Evolutionary conservation across 2,329 filamentous ascomycete genomes (phyloP), one percentile per base, ranked within the genome.

Genomic region (Ceratocystis papillata): DNA sequence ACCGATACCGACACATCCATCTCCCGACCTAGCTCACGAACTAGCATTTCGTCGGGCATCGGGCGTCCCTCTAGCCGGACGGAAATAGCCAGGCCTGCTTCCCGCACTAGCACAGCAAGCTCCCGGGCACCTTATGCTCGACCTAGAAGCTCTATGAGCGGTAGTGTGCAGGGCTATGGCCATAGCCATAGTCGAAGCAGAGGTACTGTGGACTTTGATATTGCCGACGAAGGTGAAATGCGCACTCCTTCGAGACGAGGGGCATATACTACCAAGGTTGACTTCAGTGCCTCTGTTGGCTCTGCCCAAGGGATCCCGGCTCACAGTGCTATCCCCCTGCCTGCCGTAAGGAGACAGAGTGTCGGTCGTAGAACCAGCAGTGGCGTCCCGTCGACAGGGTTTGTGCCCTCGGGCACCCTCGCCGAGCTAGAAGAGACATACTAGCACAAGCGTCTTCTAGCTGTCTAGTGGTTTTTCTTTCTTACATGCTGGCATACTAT

Each of bases 21-120:
- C 69, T 87, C 84, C 70, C 85, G 89, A 44, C 88, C 89, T 17
- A 88, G 84, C 76, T 92, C 88, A 72, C 85, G 88, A 69, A 84
- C 87, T 71, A 88, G 86, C 73, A 76, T 79, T 66, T 79, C 81
- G 64, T 81, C 79, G 62, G 63, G 63, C 25, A 80, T 80, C 67
- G 80, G 79, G 55, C 78, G 82, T 55, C 82, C 83, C 0, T 73
- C 77, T 2, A 85, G 82, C 67, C 77, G 82, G 68, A 78, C 76
- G 20, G 82, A 83, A 44, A 79, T 80, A 75, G 80, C 76, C 74
- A 81, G 86, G 37, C 85, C 87, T 7, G 79, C 83, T 69, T 89
- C 86, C 71, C 83, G 87, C 62, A 79, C 84, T 46, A 89, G 86
- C 69, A 77, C 78, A 3, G 8, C 33, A 25, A 80, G 84, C 5